These are phyloP conservation scores for Akanthomyces muscarius DNA, from an alignment of 2,329 filamentous ascomycete genomes.

Conservation along the genomic window DNA sequence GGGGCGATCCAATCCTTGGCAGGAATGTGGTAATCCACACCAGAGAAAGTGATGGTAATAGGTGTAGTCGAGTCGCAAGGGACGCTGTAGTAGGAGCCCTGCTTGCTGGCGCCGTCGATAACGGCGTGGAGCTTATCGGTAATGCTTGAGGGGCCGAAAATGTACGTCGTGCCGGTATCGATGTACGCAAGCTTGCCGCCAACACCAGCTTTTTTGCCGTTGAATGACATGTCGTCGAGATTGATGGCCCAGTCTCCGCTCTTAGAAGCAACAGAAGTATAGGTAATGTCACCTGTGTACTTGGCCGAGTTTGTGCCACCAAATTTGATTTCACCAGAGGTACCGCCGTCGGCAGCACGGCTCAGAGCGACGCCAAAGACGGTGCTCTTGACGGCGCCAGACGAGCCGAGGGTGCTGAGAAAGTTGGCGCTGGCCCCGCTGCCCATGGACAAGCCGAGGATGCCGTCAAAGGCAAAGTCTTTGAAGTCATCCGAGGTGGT, in stretches of 20 bases:
- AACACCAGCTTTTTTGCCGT: constrained; percentile 54
- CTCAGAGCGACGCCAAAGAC: constrained; percentile 69
- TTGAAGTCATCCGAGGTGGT: constrained; percentile 70
- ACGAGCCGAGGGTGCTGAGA: constrained; percentile 55
- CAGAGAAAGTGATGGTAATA: constrained; percentile 65
- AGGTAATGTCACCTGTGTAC: constrained; percentile 65
- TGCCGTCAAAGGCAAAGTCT: constrained; percentile 81
- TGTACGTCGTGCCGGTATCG: constrained; percentile 79
- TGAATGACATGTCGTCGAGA: constrained; percentile 61
- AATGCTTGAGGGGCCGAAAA: constrained; percentile 66
- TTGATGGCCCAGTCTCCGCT: constrained; percentile 68
- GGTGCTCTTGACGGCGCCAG: constrained; percentile 56
- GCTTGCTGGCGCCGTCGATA: constrained; percentile 56
- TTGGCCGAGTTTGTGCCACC: constrained; percentile 64
- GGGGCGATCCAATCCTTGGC: constrained; percentile 66
- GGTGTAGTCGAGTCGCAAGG: constrained; percentile 64
- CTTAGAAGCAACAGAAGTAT: constrained; percentile 51
- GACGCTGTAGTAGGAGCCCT: constrained; percentile 62
- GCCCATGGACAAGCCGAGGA: constrained; percentile 70
- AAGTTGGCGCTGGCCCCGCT: constrained; percentile 60
- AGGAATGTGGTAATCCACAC: constrained; percentile 61
- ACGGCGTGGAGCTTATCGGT: constrained; percentile 63
- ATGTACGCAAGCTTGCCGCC: constrained; percentile 63
- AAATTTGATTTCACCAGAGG: constrained; percentile 74
- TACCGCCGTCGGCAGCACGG: constrained; percentile 59